A percentile compares a stretch with the other conserved stretches of the same genome.
phyloP scores from a whole-genome alignment of 495 filamentous ascomycete genomes.

The Aspergillus sclerotioniger region DNA sequence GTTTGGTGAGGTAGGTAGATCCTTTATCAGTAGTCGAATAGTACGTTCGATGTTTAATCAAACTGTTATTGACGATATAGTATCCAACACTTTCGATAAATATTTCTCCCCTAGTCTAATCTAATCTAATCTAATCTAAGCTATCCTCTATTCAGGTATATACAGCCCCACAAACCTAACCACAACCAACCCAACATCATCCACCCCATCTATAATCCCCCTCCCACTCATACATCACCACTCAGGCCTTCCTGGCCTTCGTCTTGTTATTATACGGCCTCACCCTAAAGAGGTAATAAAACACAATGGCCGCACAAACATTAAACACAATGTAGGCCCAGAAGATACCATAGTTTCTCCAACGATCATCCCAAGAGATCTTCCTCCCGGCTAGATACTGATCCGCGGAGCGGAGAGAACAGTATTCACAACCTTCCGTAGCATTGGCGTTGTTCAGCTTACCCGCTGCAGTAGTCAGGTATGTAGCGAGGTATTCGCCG shows the following conservation, averaged over 20 bases:
- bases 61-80: too few relatives aligned
- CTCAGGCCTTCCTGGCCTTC: not conserved
- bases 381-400: slow-evolving; percentile 32
- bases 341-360: slow-evolving; percentile 48
- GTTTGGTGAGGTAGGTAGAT: too few relatives aligned
- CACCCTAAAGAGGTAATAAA: slow-evolving; percentile 52
- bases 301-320: slow-evolving; percentile 36
- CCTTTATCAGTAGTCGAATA: too few relatives aligned
- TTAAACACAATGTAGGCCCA: slow-evolving; percentile 51
- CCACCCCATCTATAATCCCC: not conserved
- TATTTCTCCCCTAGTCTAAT: too few relatives aligned
- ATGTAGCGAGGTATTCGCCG: slow-evolving; percentile 50
- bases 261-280: slow-evolving; percentile 10
- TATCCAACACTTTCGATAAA: too few relatives aligned
- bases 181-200: too few relatives aligned
- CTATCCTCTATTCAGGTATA: too few relatives aligned
- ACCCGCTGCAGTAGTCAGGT: slow-evolving; percentile 44
- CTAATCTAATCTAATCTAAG: too few relatives aligned
- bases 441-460: slow-evolving; percentile 49
- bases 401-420: slow-evolving; percentile 38
- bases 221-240: not conserved
- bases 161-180: too few relatives aligned
- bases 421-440: slow-evolving; percentile 42
- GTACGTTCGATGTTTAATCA: too few relatives aligned
- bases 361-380: slow-evolving; percentile 35